Percentiles rank a stretch among this genome's conserved stretches.
Conservation (phyloP, 495 filamentous ascomycete species). For the Cercophora sp. region DNA sequence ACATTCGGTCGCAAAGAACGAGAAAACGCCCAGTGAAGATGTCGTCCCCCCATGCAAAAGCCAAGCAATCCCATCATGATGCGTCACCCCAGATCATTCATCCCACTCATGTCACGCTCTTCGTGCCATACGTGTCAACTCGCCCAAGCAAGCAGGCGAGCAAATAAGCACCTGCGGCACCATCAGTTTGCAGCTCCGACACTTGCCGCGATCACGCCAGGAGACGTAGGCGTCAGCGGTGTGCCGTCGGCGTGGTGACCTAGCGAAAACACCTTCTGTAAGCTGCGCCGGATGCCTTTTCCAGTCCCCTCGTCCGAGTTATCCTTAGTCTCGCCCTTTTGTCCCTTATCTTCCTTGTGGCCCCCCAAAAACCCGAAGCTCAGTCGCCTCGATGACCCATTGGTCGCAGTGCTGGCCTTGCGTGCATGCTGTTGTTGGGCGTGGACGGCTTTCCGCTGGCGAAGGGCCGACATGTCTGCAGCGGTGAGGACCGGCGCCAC, state of each 20-base stretch:
- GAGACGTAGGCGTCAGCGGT: slow-evolving; percentile 12
- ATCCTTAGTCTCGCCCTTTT: slow-evolving; percentile 9
- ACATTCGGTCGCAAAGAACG: too few relatives aligned
- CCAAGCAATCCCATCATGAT: too few relatives aligned
- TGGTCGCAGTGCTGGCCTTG: slow-evolving; percentile 10
- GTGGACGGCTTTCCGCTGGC: slow-evolving; percentile 29
- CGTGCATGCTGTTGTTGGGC: slow-evolving; percentile 24
- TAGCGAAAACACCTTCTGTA: slow-evolving; percentile 39
- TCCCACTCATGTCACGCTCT: neutral
- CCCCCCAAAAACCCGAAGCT: slow-evolving; percentile 29
- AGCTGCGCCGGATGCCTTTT: slow-evolving; percentile 36
- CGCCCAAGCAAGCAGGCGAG: too few relatives aligned
- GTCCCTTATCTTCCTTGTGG: neutral
- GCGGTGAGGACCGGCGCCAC: slow-evolving; percentile 23
- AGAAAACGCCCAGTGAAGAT: too few relatives aligned
- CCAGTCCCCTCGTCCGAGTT: slow-evolving; percentile 39
- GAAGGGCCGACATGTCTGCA: slow-evolving; percentile 32
- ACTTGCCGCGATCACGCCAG: too few relatives aligned
- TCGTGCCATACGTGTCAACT: neutral
- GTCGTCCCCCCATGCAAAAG: neutral
- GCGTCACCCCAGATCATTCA: neutral
- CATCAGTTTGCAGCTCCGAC: too few relatives aligned
- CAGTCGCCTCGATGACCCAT: slow-evolving; percentile 17
- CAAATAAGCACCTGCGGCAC: too few relatives aligned
- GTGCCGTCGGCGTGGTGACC: slow-evolving; percentile 19